Conservation (phyloP, 495 filamentous ascomycete species). For the Penicillium fimorum region DNA sequence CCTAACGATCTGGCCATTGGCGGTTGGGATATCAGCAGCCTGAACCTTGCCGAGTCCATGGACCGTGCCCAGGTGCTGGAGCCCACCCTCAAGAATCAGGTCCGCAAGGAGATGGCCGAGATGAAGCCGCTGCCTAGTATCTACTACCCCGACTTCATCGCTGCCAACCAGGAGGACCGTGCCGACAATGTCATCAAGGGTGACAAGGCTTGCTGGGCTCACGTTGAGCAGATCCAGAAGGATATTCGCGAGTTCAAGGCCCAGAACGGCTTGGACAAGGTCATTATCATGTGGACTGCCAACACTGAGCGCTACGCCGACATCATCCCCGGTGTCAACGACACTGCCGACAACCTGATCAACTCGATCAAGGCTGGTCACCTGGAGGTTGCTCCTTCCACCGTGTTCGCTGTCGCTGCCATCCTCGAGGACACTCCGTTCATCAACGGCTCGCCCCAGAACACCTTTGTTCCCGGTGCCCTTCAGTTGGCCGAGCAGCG, state of each 20-base stretch:
- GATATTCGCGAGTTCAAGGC: constrained; percentile 97
- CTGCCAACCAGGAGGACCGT: constrained; percentile 95
- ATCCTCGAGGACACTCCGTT: constrained; percentile 89
- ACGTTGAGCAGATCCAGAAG: constrained; percentile 90
- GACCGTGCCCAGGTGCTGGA: constrained; percentile 93
- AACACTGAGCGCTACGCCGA: constrained; percentile 98
- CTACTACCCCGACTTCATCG: constrained; percentile 99
- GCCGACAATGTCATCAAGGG: constrained; percentile 89
- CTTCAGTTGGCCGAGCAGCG: constrained; percentile 87
- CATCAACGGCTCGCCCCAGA: constrained; percentile 99
- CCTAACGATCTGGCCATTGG: constrained; percentile 94
- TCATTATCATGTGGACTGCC: constrained; percentile 97
- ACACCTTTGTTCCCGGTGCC: constrained; percentile 94
- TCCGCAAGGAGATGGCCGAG: constrained; percentile 87
- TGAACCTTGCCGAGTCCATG: constrained; percentile 91
- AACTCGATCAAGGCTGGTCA: constrained; percentile 83
- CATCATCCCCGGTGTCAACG: constrained; percentile 84
- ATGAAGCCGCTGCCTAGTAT: constrained; percentile 91
- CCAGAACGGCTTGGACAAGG: constrained; percentile 82
- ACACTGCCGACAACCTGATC: constrained; percentile 91
- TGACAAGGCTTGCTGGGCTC: constrained; percentile 75
- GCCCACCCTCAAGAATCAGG: constrained; percentile 81
- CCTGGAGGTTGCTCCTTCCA: constrained; percentile 87
- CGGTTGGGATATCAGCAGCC: constrained; percentile 92
- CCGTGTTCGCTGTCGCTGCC: constrained; percentile 90